These are phyloP conservation scores for Septoria petroselini DNA, from an alignment of 2,329 filamentous ascomycete genomes.

Conservation along the genomic window DNA sequence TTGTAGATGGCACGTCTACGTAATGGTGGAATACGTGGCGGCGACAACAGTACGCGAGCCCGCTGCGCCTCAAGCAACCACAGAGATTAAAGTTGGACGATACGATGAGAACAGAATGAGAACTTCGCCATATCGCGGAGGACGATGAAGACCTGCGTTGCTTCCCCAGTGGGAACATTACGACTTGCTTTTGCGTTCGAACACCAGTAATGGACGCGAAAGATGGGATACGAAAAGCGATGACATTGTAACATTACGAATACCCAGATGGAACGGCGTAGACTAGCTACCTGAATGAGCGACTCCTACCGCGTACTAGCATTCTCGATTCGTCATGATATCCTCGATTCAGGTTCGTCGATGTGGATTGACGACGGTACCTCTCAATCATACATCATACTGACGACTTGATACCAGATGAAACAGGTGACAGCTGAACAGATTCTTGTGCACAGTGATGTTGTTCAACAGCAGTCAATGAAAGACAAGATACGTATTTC, in stretches of 20 bases:
- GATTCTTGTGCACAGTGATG: too few species aligned
- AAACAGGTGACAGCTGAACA: too few species aligned
- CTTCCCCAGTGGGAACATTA: slow-evolving; percentile 32
- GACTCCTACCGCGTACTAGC: too few species aligned
- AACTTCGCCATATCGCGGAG: not conserved
- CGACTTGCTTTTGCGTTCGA: slow-evolving; percentile 27
- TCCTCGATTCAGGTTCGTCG: too few species aligned
- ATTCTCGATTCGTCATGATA: too few species aligned
- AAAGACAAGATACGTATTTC: too few species aligned
- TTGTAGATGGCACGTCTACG: slow-evolving; percentile 15
- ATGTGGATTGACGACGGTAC: too few species aligned
- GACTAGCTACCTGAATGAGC: slow-evolving; percentile 6
- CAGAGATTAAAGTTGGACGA: not conserved
- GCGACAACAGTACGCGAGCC: too few species aligned
- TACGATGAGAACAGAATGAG: slow-evolving; percentile 6
- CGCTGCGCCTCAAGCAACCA: not conserved
- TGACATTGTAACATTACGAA: slow-evolving; percentile 24
- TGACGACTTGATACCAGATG: too few species aligned
- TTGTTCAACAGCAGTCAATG: too few species aligned
- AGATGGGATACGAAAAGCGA: slow-evolving; percentile 25
- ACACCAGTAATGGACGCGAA: slow-evolving; percentile 16
- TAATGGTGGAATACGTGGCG: too few species aligned
- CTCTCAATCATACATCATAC: too few species aligned
- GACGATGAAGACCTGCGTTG: slow-evolving; percentile 7
- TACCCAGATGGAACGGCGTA: slow-evolving; percentile 23